Percentiles rank a stretch among this genome's conserved stretches.
Evolutionary conservation across 2,329 filamentous ascomycete species (phyloP).

Genomic region (Fusarium mundagurra): DNA sequence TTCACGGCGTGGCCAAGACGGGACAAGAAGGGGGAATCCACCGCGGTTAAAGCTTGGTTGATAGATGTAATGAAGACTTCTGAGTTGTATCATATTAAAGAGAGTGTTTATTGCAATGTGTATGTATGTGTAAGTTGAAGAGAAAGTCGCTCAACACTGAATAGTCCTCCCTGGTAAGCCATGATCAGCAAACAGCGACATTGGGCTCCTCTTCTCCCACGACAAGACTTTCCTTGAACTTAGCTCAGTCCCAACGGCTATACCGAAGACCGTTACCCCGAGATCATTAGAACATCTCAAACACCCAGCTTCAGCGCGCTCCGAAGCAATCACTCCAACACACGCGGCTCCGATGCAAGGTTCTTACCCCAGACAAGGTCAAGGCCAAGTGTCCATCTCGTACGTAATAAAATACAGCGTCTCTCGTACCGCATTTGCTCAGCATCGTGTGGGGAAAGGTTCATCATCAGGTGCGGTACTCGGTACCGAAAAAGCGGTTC

Average conservation of each 20-base stretch:
- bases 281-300: not conserved
- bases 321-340: not conserved
- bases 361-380: constrained; percentile 19
- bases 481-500: constrained; percentile 3
- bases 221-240: not conserved
- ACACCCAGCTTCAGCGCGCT: not conserved
- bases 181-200: not conserved
- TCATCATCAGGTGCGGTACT: not conserved
- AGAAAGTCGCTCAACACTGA: not conserved
- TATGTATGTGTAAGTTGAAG: not conserved
- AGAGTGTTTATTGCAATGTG: not conserved
- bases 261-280: not conserved
- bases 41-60: constrained; percentile 4
- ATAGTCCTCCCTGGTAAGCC: constrained; percentile 2
- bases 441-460: constrained; percentile 25
- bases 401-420: constrained; percentile 21
- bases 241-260: not conserved
- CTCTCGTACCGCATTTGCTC: constrained; percentile 17
- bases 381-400: not conserved
- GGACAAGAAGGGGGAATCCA: constrained; percentile 8
- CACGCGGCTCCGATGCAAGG: constrained; percentile 21
- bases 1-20: constrained; percentile 22
- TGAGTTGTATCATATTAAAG: not conserved
- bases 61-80: not conserved
- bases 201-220: not conserved